Percentiles rank a stretch among this genome's conserved stretches.
Conservation (phyloP, 2,329 filamentous ascomycete genomes). For the Calonectria fujianensis region DNA sequence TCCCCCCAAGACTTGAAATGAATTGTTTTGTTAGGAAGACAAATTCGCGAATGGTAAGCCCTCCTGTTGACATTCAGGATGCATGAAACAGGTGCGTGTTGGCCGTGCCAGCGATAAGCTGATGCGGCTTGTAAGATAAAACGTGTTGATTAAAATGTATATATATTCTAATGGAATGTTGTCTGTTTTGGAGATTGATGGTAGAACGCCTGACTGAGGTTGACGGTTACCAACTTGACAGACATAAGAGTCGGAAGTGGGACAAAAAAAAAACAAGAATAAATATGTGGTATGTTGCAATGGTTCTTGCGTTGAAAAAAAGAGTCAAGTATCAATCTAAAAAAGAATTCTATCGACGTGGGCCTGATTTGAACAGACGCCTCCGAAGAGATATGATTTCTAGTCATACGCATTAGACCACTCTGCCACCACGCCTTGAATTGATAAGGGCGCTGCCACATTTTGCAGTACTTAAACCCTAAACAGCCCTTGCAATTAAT, state of each 20-base stretch:
- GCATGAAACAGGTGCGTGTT: not conserved
- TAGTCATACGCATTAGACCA: constrained; percentile 28
- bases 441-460: not conserved
- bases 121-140: not conserved
- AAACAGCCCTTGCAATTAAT: not conserved
- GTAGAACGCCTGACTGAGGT: not conserved
- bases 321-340: not conserved
- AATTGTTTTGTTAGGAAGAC: not conserved
- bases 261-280: not conserved
- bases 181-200: not conserved
- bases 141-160: too few relatives aligned
- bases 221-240: not conserved
- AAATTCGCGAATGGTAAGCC: not conserved
- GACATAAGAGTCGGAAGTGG: too few relatives aligned
- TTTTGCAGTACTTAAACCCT: not conserved
- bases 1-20: not conserved
- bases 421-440: constrained; percentile 21
- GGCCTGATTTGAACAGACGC: constrained; percentile 28
- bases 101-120: not conserved
- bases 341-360: not conserved
- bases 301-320: not conserved
- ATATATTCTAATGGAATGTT: not conserved
- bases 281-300: not conserved
- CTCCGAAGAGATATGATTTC: constrained; percentile 28
- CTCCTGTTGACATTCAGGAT: not conserved